A percentile compares a stretch with the other conserved stretches of the same genome.
Conservation (phyloP, 768 basidiomycete species). For the Kwoniella sp. region DNA sequence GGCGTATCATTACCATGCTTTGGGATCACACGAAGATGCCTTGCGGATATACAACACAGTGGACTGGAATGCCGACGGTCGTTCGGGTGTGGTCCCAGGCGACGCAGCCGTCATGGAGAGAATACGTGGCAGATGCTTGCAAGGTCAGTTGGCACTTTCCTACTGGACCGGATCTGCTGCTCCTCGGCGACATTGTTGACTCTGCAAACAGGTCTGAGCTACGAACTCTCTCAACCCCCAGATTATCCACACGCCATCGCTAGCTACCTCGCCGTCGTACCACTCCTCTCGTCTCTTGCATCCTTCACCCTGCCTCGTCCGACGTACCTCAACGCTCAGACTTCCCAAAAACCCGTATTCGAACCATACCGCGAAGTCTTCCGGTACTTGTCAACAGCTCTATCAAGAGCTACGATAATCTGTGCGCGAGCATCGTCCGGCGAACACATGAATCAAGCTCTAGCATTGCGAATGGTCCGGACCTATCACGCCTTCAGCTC, state of each 20-base stretch:
- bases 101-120: conserved; percentile 66
- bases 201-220: conserved; percentile 64
- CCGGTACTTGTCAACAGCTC: conserved; percentile 73
- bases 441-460: conserved; percentile 8
- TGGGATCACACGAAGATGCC: conserved; percentile 64
- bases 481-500: conserved; percentile 49
- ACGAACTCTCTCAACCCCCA: conserved; percentile 53
- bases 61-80: conserved; percentile 14
- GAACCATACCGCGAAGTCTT: conserved; percentile 74
- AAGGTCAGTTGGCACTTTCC: conserved; percentile 56
- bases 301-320: conserved; percentile 16
- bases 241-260: conserved; percentile 27
- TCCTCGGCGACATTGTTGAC: no score
- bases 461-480: conserved; percentile 44
- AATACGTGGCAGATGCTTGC: conserved; percentile 69
- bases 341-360: conserved; percentile 51
- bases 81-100: conserved; percentile 53
- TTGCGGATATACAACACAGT: conserved; percentile 51
- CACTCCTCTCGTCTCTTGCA: conserved; percentile 24
- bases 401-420: conserved; percentile 74
- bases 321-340: conserved; percentile 22
- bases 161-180: not conserved
- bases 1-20: conserved; percentile 76
- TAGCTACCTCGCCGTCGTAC: conserved; percentile 32
- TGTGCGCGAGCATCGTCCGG: conserved; percentile 55